Evolutionary conservation across 2,329 filamentous ascomycete species (phyloP).

Genomic region (Fusarium sp.): DNA sequence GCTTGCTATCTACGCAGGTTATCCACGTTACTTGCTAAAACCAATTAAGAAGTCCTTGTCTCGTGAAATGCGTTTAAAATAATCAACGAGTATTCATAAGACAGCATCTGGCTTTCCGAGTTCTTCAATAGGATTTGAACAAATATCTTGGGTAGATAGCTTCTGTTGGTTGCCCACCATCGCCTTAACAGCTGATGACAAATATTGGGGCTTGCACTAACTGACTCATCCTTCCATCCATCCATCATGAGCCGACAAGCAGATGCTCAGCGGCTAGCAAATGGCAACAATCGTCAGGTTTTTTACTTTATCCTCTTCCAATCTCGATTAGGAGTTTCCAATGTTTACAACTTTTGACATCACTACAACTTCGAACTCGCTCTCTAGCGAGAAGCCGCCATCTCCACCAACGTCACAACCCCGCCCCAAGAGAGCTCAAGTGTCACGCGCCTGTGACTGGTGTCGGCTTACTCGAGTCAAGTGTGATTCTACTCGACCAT

Average conservation of each 20-base stretch:
- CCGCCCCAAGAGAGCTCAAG: slow-evolving; percentile 50
- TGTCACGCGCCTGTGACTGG: slow-evolving; percentile 53
- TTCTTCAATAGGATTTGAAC: background rate
- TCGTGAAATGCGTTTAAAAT: too few species aligned
- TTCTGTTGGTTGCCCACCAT: background rate
- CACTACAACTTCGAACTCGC: slow-evolving; percentile 34
- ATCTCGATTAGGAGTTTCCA: background rate
- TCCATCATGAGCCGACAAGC: background rate
- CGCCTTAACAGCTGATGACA: slow-evolving; percentile 15
- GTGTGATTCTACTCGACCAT: slow-evolving; percentile 50
- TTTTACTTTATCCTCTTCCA: background rate
- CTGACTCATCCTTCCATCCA: slow-evolving; percentile 20
- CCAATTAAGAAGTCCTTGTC: background rate
- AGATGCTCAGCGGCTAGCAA: background rate
- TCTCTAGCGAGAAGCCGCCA: slow-evolving; percentile 30
- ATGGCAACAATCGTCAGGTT: background rate
- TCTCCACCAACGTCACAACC: slow-evolving; percentile 40
- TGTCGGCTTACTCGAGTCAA: slow-evolving; percentile 52
- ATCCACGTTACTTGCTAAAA: background rate
- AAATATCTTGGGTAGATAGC: background rate
- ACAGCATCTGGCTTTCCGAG: background rate
- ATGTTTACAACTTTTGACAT: slow-evolving; percentile 49
- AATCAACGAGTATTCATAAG: background rate
- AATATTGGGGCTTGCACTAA: slow-evolving; percentile 17
- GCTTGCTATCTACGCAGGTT: background rate